Base-by-base conservation (phyloP, 768 basidiomycete genomes). In the Mycena olivaceomarginata region DNA sequence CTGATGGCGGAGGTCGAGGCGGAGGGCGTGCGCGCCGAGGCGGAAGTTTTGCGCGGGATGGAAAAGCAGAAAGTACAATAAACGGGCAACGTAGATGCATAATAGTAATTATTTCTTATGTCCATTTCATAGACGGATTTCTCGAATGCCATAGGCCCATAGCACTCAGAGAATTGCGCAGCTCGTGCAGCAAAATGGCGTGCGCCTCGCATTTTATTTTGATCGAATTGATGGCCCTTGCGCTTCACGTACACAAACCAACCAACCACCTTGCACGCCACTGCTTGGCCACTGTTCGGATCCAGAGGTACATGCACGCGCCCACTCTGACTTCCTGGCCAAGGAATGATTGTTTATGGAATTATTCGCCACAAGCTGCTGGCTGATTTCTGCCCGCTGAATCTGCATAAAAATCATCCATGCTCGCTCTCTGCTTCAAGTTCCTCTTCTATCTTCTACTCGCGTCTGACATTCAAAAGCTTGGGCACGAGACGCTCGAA, bases 21-120 rank as follows among this genome's bases (percentile, higher is more conserved):
- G 16, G 95, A 96, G 84, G 96, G 96, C 31, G 83, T 92, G 16
- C 89, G 87, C 60, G 94, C 94, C 7, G 96, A 96, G 85, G 91
- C 92, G 1, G 88, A 89, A 60, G 91, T 89, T 75, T 83, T 88
- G 82, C 76, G 86, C 75, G 72, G 83, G 63, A 78, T 85, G 85
- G 77, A 85, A 67, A 85, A 84, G 67, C 72, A 77, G 13, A 89
- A 90, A 80, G 85, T 84, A 56, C 86, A 85, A 67, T 87, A 62
- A 46, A 57, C 39, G 10, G n/a, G 39, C 6, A 31, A 25, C 31
- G 20, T n/a, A 40, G 1, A 31, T 6, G 4, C 39, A 20, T 57
- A 37, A 25, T 56, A n/a, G 31, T 31, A 31, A 31, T 31, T 31
- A 69, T 57, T 57, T 56, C 45, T 22, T 69, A 39, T 62, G 40